These are phyloP conservation scores for Colletotrichum ledebouriae DNA, from an alignment of 2,329 filamentous ascomycete genomes.

Conservation along the genomic window DNA sequence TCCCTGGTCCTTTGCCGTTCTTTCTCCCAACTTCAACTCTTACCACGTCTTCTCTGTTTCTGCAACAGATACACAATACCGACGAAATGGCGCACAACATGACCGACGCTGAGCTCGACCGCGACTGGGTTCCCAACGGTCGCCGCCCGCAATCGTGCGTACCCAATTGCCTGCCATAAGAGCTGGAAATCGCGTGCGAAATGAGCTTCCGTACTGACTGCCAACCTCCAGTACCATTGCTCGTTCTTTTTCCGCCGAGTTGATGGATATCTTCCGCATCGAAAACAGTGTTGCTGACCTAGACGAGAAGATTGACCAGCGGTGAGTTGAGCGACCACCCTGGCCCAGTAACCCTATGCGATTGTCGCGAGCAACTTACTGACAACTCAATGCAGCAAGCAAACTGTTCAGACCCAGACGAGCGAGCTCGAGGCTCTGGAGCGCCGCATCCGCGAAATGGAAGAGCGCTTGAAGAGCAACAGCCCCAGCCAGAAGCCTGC, in stretches of 20 bases:
- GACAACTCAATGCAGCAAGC: constrained; percentile 71
- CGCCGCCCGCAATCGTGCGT: constrained; percentile 87
- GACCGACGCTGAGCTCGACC: constrained; percentile 78
- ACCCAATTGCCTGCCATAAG: constrained; percentile 62
- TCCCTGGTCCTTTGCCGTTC: constrained; percentile 12
- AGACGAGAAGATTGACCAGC: constrained; percentile 81
- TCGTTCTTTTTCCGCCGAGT: constrained; percentile 85
- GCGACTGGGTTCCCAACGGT: constrained; percentile 84
- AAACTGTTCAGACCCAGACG: constrained; percentile 79
- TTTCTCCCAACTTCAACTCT: constrained; percentile 12
- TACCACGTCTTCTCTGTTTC: background rate
- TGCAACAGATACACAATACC: background rate
- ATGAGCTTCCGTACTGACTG: constrained; percentile 11
- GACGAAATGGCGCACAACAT: constrained; percentile 47
- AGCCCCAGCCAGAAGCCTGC: constrained; percentile 43
- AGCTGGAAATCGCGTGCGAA: background rate
- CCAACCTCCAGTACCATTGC: constrained; percentile 78
- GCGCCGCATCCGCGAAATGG: constrained; percentile 85
- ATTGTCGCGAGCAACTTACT: constrained; percentile 2
- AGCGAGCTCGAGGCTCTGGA: constrained; percentile 90
- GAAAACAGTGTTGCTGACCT: constrained; percentile 82
- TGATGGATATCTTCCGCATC: constrained; percentile 91
- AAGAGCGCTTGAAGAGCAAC: constrained; percentile 75
- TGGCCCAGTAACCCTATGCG: background rate
- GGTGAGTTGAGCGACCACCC: constrained; percentile 68